phyloP scores from a whole-genome alignment of 2,329 filamentous ascomycete species.

The Sporothrix curviconia region DNA sequence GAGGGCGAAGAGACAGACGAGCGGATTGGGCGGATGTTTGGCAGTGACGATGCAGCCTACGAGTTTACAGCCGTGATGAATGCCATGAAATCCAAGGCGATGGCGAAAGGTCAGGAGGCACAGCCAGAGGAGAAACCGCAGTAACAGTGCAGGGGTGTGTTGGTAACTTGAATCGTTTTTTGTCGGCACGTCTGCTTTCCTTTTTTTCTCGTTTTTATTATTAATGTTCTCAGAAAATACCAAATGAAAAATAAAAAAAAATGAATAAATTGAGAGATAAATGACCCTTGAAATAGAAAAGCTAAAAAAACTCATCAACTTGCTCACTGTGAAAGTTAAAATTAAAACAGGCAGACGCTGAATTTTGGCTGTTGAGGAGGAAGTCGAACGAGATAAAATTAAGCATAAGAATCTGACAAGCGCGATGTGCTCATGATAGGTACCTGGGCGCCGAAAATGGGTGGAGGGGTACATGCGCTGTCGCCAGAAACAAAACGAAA shows the following conservation, averaged over 20 bases:
- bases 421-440: neutral
- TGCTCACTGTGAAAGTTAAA: too few species aligned
- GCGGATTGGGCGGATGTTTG: constrained; percentile 17
- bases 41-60: neutral
- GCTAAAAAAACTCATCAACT: neutral
- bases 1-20: constrained; percentile 15
- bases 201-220: too few species aligned
- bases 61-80: neutral
- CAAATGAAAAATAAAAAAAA: neutral
- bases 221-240: neutral
- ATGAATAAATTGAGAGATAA: neutral
- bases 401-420: neutral
- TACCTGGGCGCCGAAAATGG: too few species aligned
- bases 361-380: neutral
- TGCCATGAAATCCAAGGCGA: neutral
- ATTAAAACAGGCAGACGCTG: too few species aligned
- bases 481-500: too few species aligned
- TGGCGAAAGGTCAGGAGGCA: neutral
- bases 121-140: too few species aligned
- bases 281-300: too few species aligned
- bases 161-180: too few species aligned
- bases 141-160: too few species aligned
- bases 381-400: neutral
- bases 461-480: too few species aligned
- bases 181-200: too few species aligned